These are phyloP conservation scores for Pyrenophora tritici-repentis DNA, from an alignment of 2,329 filamentous ascomycete species.

Conservation along the genomic window DNA sequence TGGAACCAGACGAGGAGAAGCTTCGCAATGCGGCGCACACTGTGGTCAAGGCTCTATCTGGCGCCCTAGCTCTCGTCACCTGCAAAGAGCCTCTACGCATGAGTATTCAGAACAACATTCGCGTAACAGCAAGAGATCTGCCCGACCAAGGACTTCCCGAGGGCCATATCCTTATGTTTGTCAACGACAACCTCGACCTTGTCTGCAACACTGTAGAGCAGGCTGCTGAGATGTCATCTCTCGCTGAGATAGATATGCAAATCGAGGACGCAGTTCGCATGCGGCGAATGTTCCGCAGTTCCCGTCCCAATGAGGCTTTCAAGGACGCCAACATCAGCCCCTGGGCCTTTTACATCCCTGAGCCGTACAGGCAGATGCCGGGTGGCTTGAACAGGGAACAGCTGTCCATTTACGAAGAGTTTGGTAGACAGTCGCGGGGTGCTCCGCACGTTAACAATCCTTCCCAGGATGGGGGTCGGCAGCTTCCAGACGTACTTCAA, in stretches of 20 bases:
- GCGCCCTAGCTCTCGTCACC: constrained; percentile 93
- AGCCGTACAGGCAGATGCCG: constrained; percentile 86
- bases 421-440: constrained; percentile 82
- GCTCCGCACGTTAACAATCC: constrained; percentile 60
- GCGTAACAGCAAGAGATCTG: constrained; percentile 72
- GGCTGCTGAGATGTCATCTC: constrained; percentile 88
- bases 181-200: constrained; percentile 94
- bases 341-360: constrained; percentile 92
- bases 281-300: constrained; percentile 74
- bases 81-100: constrained; percentile 96
- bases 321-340: constrained; percentile 80
- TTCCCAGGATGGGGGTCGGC: constrained; percentile 64
- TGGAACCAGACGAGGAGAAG: constrained; percentile 86
- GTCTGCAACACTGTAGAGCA: constrained; percentile 95
- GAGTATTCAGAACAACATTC: constrained; percentile 97
- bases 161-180: constrained; percentile 96
- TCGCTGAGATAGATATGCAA: constrained; percentile 93
- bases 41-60: constrained; percentile 93
- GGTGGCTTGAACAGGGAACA: constrained; percentile 87
- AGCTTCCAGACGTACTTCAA: constrained; percentile 66
- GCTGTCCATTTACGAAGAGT: constrained; percentile 95
- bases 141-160: constrained; percentile 79
- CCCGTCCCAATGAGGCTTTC: constrained; percentile 81
- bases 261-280: constrained; percentile 80
- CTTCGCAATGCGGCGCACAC: constrained; percentile 85